Percentiles rank a stretch among this genome's conserved stretches.
phyloP scores from a whole-genome alignment of 306 rosid genomes.

The Potentilla sterilis region DNA sequence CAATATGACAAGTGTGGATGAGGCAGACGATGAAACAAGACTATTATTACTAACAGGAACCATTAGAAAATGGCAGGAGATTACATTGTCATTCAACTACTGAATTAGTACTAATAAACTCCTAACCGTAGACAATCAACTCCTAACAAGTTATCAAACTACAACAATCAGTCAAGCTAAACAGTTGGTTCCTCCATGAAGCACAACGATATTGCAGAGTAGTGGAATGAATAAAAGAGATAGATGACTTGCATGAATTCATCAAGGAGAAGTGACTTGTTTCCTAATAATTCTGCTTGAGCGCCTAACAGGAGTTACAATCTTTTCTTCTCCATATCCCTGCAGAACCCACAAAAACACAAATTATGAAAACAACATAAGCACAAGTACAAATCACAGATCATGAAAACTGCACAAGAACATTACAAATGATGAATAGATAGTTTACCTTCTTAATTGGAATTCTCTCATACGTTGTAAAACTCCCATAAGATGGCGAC shows the following conservation, averaged over 20 bases:
- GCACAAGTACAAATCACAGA: not conserved
- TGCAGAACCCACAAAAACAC: conserved; percentile 21
- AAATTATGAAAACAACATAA: not conserved
- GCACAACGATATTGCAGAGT: not conserved
- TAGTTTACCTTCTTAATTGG: conserved; percentile 49
- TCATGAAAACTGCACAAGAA: not conserved
- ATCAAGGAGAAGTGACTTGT: conserved; percentile 49
- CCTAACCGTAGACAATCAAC: conserved; percentile 2
- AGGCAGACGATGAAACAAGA: not conserved
- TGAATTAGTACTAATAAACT: conserved; percentile 12
- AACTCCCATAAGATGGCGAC: conserved; percentile 75
- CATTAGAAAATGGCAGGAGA: conserved; percentile 12
- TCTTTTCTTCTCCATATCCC: conserved; percentile 56
- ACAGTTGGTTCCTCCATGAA: not conserved
- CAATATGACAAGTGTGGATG: not conserved
- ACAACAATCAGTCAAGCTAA: conserved; percentile 12
- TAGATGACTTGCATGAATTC: not conserved
- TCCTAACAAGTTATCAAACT: conserved; percentile 12
- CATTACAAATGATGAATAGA: not conserved
- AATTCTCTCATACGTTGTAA: conserved; percentile 69
- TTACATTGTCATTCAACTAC: conserved; percentile 10
- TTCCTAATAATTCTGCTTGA: conserved; percentile 61
- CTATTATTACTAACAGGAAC: not conserved
- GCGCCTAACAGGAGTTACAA: conserved; percentile 79
- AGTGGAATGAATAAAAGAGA: not conserved